Evolutionary conservation across 139 green algal species (phyloP), one percentile per base, ranked within the genome.

Genomic region (Volvox reticuliferus): DNA sequence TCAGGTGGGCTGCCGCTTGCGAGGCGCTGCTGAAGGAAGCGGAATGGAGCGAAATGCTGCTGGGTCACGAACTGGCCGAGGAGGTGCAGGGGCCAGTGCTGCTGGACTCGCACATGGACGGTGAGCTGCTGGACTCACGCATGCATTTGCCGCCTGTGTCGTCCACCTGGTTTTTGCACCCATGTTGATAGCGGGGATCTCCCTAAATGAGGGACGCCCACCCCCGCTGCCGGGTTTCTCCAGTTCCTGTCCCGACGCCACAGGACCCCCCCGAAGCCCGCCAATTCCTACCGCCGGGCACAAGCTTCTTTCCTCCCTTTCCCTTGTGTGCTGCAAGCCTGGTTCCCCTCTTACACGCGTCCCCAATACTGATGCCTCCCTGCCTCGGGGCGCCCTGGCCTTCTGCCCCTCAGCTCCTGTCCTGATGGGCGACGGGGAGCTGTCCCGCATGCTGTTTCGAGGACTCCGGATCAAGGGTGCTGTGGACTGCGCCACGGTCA

Each of bases 1-100:
- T 13, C 85, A 89, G 85, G 37, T 89, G 85, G 85, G 69, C 69
- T 19, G 69, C 85, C n/a, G n/a, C 69, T 6, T 82, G 69, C 20
- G 85, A 82, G 85, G n/a, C 69, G 21, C 28, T 73, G 17, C 69
- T 89, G 26, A 89, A 89, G 85, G 85, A 71, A 19, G 85, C 85
- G n/a, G 69, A 71, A 19, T 89, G 85, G 85, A 82, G 69, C 18
- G 69, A 82, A 68, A 68, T 16, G 28, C 85, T 89, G 85, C 69
- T 89, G 37, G 17, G n/a, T 12, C 85, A 89, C 85, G 85, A 89
- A 50, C 69, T 89, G 69, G 44, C 37, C 22, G 85, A 89, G 85
- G 85, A 82, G 85, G 85, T 89, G 68, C 19, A 50, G 85, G 69
- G 82, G 82, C 33, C 82, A 24, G 82, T 88, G 62, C 32, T 88